Base-by-base conservation (phyloP, 2,329 filamentous ascomycete genomes). In the Simplicillium aogashimaense region DNA sequence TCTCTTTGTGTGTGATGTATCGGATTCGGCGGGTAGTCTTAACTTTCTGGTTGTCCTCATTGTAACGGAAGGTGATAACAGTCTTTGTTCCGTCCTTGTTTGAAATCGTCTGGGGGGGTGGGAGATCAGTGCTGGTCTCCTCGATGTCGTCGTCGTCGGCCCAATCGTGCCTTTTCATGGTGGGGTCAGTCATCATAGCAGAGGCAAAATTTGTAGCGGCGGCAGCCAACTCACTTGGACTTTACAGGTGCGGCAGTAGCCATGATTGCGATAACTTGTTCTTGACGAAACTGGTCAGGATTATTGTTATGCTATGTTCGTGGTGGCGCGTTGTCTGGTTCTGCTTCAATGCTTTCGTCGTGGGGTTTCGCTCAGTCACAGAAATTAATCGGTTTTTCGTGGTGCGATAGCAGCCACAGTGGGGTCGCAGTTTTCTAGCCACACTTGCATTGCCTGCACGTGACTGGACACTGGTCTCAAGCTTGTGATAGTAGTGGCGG, bases 81-180 rank as follows among this genome's bases (percentile, higher is more conserved):
- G 94, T 98, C 70, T 95, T 95, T 55, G 87, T 95, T 61, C 94
- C 92, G 65, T 98, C 92, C 70, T 95, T 95, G 79, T 98, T 97
- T 62, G 83, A 83, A 62, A 87, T 90, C 53, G 90, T 85, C 69
- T 92, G 83, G 52, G 86, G 81, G 52, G 85, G 76, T 45, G 92
- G 92, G 54, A 98, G 84, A 43, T 78, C 74, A 50, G 65, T 64
- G 52, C 63, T 56, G 52, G 76, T 70, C 69, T 84, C 78, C 66
- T 92, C 84, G 67, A 87, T 83, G 58, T 90, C 86, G 61, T 94
- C 88, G 61, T 92, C 86, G 70, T 97, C 92, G 62, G 92, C 90
- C 90, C 90, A 97, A 75, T 95, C 89, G 53, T 72, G 69, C 61
- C 70, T 72, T 47, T 51, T 49, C 38, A 52, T 58, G 52, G 57